Evolutionary conservation across 1,284 basidiomycete species (phyloP), one percentile per base, ranked within the genome.

Genomic region (Tetrapyrgos nigripes): DNA sequence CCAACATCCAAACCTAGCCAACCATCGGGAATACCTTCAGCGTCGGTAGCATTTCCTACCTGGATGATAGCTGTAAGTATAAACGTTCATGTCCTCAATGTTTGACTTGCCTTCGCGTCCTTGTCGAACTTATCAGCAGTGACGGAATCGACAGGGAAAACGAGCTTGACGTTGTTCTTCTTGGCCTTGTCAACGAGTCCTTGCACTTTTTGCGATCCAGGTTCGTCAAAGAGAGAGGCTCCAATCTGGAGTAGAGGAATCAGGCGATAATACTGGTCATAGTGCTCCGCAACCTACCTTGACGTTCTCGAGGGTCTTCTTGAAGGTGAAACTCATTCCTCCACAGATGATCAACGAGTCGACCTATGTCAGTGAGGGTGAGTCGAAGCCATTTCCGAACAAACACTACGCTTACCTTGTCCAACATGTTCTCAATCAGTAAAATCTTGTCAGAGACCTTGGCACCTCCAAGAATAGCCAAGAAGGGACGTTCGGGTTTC

Each of bases 391-490:
- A 4, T 21, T 56, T 28, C 55, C 24, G 17, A 55, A 40, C 19
- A 21, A 2, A 37, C 26, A 5, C 29, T 35, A 11, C 4, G 28
- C 68, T n/a, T 57, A 89, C 93, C 87, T 98, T 97, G 83, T 98
- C 96, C 64, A 99, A 85, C 93, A 99, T 93, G 82, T 98, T 98
- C 72, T 99, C 97, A 73, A 99, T 99, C 61, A 99, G 83, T 77
- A 96, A 94, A 69, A 99, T 98, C 83, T 99, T 99, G 81, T 99
- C 97, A 33, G 96, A 97, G 51, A 99, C 95, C 83, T 99, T 99
- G 59, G 97, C 97, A 75, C 97, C 97, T 70, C 97, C 97, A 60
- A 99, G 89, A 74, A 99, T 99, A 58, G 96, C 97, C 58, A 99
- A 85, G 90, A 99, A 99, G 23, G 97, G 97, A 57, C 93, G 83